Evolutionary conservation across 2,329 filamentous ascomycete species (phyloP).

Genomic region (Trichoderma koningiopsis): DNA sequence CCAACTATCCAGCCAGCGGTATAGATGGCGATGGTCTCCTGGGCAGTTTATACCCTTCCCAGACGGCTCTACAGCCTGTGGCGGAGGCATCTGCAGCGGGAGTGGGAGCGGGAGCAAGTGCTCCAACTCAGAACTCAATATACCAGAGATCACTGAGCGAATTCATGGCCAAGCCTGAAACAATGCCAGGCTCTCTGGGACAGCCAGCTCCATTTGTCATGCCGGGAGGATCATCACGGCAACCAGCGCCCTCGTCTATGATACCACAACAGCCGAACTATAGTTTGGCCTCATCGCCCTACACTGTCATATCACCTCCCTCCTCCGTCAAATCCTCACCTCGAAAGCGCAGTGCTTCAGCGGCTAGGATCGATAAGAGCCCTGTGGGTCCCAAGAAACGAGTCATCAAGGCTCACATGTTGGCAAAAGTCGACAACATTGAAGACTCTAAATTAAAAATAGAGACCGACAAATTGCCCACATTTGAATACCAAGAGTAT

Average conservation of each 20-base stretch:
- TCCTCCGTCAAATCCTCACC: neutral
- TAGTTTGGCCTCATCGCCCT: neutral
- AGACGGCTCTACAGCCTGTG: neutral
- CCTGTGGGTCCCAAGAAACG: conserved; percentile 22
- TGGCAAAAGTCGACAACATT: conserved; percentile 23
- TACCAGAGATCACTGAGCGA: neutral
- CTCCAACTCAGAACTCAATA: neutral
- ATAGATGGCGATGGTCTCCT: neutral
- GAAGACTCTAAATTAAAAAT: conserved; percentile 24
- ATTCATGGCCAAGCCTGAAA: neutral
- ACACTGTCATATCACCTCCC: conserved; percentile 8
- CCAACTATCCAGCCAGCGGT: neutral
- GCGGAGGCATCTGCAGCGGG: neutral
- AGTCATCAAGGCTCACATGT: conserved; percentile 24
- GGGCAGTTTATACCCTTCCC: neutral
- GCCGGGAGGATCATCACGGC: neutral
- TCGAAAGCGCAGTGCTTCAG: conserved; percentile 9
- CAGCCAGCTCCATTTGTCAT: neutral
- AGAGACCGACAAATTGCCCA: conserved; percentile 21
- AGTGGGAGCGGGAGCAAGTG: no score
- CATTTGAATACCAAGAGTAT: conserved; percentile 11
- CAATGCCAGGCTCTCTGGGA: neutral
- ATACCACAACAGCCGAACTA: neutral
- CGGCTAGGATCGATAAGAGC: conserved; percentile 1
- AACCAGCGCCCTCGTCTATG: neutral